These are phyloP conservation scores for Hanseniaspora nectarophila DNA, from an alignment of 805 yeast species.

Conservation along the genomic window DNA sequence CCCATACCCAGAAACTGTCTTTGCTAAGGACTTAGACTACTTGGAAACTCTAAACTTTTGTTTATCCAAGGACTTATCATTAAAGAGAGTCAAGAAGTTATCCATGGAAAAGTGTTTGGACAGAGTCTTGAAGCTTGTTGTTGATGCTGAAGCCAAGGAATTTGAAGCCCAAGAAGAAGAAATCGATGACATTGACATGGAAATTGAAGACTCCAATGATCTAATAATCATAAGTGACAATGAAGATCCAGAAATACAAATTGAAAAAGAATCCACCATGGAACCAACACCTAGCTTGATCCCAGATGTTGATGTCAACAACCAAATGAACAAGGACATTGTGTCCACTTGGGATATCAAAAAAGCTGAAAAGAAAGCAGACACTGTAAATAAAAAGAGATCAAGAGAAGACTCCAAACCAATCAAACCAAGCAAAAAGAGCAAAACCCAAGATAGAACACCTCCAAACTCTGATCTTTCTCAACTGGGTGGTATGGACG, in stretches of 20 bases:
- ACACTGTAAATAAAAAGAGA: slow-evolving; percentile 23
- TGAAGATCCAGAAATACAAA: slow-evolving; percentile 10
- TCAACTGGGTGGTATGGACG: slow-evolving; percentile 81
- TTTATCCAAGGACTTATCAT: slow-evolving; percentile 52
- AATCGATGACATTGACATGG: slow-evolving; percentile 20
- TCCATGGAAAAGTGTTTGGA: slow-evolving; percentile 54
- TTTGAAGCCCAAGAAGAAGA: slow-evolving; percentile 24
- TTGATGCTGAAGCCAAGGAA: slow-evolving; percentile 53
- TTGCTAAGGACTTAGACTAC: slow-evolving; percentile 47
- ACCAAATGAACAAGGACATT: slow-evolving; percentile 64
- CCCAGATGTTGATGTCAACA: slow-evolving; percentile 48
- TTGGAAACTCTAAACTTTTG: slow-evolving; percentile 46
- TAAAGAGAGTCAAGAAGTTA: slow-evolving; percentile 57
- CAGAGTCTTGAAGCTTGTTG: slow-evolving; percentile 41
- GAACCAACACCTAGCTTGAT: slow-evolving; percentile 36
- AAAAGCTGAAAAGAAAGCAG: slow-evolving; percentile 17
- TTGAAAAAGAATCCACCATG: slow-evolving; percentile 22
- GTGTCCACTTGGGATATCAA: slow-evolving; percentile 50
- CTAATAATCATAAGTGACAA: slow-evolving; percentile 3
- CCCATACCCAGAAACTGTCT: slow-evolving; percentile 35
- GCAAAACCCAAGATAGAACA: slow-evolving; percentile 44
- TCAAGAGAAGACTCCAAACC: slow-evolving; percentile 40
- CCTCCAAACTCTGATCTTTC: slow-evolving; percentile 60
- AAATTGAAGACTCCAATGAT: slow-evolving; percentile 31
- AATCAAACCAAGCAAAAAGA: slow-evolving; percentile 30